Evolutionary conservation across 2,329 filamentous ascomycete species (phyloP).

Genomic region (Ophiosphaerella korrae): DNA sequence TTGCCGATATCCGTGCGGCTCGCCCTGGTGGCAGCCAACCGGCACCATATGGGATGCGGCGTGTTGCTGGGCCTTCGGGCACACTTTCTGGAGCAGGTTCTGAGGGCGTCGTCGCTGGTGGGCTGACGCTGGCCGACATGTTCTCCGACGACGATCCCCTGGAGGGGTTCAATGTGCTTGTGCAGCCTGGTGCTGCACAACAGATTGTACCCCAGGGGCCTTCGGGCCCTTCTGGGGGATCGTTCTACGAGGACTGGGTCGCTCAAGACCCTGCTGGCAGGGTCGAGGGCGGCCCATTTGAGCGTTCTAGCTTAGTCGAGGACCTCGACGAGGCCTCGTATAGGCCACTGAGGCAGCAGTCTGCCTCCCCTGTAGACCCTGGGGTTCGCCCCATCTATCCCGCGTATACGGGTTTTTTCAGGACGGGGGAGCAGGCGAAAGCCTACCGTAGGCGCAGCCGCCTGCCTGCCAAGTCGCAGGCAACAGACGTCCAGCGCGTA

Average conservation of each 20-base stretch:
- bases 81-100: too few relatives aligned
- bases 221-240: neutral
- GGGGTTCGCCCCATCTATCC: constrained; percentile 16
- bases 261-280: too few relatives aligned
- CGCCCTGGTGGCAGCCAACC: too few relatives aligned
- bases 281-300: too few relatives aligned
- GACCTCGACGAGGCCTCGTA: neutral
- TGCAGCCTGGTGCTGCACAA: neutral
- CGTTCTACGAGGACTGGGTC: too few relatives aligned
- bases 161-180: neutral
- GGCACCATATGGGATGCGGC: too few relatives aligned
- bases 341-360: neutral
- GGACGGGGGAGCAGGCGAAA: constrained; percentile 21
- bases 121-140: too few relatives aligned
- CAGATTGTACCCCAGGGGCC: neutral
- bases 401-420: constrained; percentile 22
- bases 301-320: neutral
- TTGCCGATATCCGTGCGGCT: too few relatives aligned
- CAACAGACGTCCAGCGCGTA: constrained; percentile 26
- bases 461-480: constrained; percentile 12
- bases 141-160: too few relatives aligned
- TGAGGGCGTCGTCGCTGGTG: too few relatives aligned
- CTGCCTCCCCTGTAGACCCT: too few relatives aligned
- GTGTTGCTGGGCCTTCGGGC: too few relatives aligned
- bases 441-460: constrained; percentile 21